Evolutionary conservation across 2,329 filamentous ascomycete genomes (phyloP).

Genomic region (Pseudopithomyces chartarum): DNA sequence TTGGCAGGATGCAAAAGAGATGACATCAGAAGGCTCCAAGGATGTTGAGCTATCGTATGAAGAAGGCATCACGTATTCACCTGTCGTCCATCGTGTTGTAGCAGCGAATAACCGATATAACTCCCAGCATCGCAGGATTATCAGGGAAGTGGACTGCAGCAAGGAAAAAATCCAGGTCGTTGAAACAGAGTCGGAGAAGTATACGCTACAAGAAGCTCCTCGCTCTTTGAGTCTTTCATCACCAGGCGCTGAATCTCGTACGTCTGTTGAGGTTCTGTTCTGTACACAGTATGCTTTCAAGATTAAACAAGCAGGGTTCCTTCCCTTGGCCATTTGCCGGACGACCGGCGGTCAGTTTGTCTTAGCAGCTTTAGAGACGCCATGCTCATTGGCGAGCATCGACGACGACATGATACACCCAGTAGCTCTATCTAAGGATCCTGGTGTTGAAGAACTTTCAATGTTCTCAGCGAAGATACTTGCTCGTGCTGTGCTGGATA

Average conservation of each 20-base stretch:
- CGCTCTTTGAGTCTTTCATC: neutral
- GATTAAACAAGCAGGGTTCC: neutral
- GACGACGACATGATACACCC: neutral
- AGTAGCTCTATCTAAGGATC: neutral
- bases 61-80: slow-evolving; percentile 1
- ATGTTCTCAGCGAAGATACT: slow-evolving; percentile 7
- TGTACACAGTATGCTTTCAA: slow-evolving; percentile 2
- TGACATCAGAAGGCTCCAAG: neutral
- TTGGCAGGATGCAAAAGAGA: slow-evolving; percentile 4
- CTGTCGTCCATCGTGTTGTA: neutral
- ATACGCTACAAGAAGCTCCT: slow-evolving; percentile 6
- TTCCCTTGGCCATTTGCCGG: neutral
- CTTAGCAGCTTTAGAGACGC: neutral
- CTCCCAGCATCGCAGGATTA: slow-evolving; percentile 23
- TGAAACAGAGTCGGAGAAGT: slow-evolving; percentile 13
- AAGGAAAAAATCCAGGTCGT: neutral
- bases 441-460: neutral
- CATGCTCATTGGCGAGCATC: neutral
- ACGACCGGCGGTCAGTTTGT: neutral
- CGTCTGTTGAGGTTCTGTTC: neutral
- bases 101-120: slow-evolving; percentile 28
- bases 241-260: slow-evolving; percentile 42
- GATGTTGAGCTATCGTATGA: slow-evolving; percentile 2
- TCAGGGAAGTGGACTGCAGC: neutral
- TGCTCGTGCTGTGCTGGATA: slow-evolving; percentile 5